Evolutionary conservation across 2,329 filamentous ascomycete genomes (phyloP), one percentile per base, ranked within the genome.

Genomic region (Claviceps quebecensis): DNA sequence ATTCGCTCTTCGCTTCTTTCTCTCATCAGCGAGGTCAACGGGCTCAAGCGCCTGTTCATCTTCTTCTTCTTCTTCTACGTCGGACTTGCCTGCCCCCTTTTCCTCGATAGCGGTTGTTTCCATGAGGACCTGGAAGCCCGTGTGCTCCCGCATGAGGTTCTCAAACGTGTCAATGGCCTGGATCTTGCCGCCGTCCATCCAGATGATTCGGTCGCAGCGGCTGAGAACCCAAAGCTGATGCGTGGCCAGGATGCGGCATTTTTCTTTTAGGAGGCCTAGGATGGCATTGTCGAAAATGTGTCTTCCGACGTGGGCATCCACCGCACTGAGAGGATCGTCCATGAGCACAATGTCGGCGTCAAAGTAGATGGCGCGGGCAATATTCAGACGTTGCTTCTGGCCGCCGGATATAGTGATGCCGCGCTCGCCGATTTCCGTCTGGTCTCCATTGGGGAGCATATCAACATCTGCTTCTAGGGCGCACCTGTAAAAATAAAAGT

Each of bases 351-450:
- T 76, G 52, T 84, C 80, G 11, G 81, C 75, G 55, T 84, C 73
- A 54, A 83, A 85, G 69, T 90, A 76, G 56, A 85, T 84, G 54
- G 82, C 81, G 47, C 93, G 79, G 17, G 93, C 93, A 61, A 97
- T 96, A 63, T 96, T 97, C 58, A 96, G 73, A 11, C 93, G 81
- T 66, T 96, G 91, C 67, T 96, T 96, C 67, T 97, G 91, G 1
- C 91, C 91, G 52, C 93, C 91, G 17, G 89, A 95, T 1, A 97
- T 86, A 1, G 89, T 97, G 61, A 97, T 96, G 50, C 93, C 91
- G 55, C 89, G 83, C 66, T 97, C 93, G 26, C 91, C 93, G 61
- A 97, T 95, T 65, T 97, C 91, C 0, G 91, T 98, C 59, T 78
- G 68, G 60, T 97, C 93, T 14, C 88, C 86, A 52, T 86, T 80